A percentile compares a stretch with the other conserved stretches of the same genome.
These are phyloP conservation scores for Mycena kentingensis DNA, from an alignment of 768 basidiomycete genomes.

Conservation along the genomic window DNA sequence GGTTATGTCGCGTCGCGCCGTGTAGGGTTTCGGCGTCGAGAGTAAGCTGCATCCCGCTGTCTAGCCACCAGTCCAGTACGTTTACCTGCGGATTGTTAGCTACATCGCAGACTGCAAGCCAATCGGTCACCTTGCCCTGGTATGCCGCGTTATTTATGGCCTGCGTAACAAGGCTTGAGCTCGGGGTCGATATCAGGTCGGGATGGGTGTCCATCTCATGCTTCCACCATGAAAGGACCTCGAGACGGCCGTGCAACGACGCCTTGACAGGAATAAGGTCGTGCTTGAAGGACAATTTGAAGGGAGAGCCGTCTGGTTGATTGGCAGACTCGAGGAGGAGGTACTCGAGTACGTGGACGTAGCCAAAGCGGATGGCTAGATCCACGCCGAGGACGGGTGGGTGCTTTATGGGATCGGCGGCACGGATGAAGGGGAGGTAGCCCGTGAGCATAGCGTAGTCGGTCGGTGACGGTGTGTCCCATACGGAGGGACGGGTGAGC, in stretches of 20 bases:
- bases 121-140: conserved; percentile 44
- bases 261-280: conserved; percentile 79
- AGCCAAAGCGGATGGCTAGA: conserved; percentile 69
- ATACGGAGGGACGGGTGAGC: conserved; percentile 64
- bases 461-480: conserved; percentile 67
- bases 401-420: conserved; percentile 53
- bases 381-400: conserved; percentile 73
- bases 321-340: conserved; percentile 52
- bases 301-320: conserved; percentile 54
- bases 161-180: conserved; percentile 57
- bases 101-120: neutral
- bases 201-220: conserved; percentile 61
- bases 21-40: conserved; percentile 81
- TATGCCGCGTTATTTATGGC: conserved; percentile 81
- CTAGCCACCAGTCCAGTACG: conserved; percentile 83
- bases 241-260: conserved; percentile 69
- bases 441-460: conserved; percentile 76
- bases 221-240: conserved; percentile 84
- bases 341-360: conserved; percentile 74
- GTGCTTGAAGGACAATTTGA: conserved; percentile 62
- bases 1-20: conserved; percentile 80
- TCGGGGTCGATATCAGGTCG: conserved; percentile 58
- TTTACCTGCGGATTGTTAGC: conserved; percentile 44
- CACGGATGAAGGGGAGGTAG: conserved; percentile 58
- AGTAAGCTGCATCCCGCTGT: conserved; percentile 71